Evolutionary conservation across 2,329 filamentous ascomycete species (phyloP), one percentile per base, ranked within the genome.

Genomic region (Trichoderma hamatum): DNA sequence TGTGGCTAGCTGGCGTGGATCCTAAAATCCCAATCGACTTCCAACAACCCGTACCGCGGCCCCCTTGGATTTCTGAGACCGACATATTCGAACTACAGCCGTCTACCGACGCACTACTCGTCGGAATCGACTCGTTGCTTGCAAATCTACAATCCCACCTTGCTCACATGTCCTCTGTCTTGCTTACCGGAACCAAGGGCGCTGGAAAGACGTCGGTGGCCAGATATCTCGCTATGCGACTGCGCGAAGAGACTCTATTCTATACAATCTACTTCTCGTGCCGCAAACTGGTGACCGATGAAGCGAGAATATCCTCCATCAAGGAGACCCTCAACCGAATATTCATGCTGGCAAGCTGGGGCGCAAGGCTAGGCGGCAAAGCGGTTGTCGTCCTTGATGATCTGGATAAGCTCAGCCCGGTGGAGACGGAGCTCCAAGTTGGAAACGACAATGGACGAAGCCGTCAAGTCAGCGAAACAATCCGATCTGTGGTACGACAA

Each of bases 401-500:
- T 75, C 82, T 99, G 7, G 96, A 99, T 79, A 93, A 93, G 75
- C 84, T 99, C 1, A 98, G 95, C 76, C 95, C 96, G 0, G 91
- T 90, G 0, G 96, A 99, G 80, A 97, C 94, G 0, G 96, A 99
- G 78, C 85, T 99, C 14, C 93, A 97, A 79, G 92, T 97, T 5
- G 93, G 93, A 71, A 94, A 94, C 70, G 94, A 98, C 73, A 98
- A 99, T 75, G 93, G 93, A 21, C 88, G 95, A 72, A 98, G 94
- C 77, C 89, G 94, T 39, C 94, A 98, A 74, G 89, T 97, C 69
- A 97, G 94, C 76, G 96, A 99, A 79, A 89, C 93, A 0, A 86
- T 99, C 5, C 92, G 92, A 76, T 89, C 91, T 0, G 89, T 96
- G 72, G 92, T 95, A 0, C 88, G 90, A 68, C 92, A 97, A 76